phyloP scores from a whole-genome alignment of 148 eudicot genomes.

The Drosera capensis region DNA sequence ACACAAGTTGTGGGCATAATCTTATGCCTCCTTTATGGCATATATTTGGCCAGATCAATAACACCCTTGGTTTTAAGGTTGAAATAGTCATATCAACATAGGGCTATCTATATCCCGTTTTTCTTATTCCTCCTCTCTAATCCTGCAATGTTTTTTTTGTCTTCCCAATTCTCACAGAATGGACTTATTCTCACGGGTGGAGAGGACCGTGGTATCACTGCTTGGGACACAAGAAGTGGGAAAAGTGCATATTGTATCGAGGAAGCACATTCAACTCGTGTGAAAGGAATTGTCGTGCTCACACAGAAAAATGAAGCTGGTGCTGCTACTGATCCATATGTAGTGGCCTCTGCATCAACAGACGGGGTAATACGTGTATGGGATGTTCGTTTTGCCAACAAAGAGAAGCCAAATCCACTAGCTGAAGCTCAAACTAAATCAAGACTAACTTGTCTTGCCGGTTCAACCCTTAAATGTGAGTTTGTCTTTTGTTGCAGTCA shows the following conservation, averaged over 20 bases:
- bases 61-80: not conserved
- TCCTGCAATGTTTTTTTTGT: not conserved
- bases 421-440: slow-evolving; percentile 68
- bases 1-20: no score
- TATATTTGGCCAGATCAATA: no score
- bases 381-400: slow-evolving; percentile 51
- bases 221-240: slow-evolving; percentile 75
- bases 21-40: no score
- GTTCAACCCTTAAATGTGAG: slow-evolving; percentile 77
- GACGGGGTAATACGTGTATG: slow-evolving; percentile 88
- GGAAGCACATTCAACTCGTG: slow-evolving; percentile 75
- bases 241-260: slow-evolving; percentile 63
- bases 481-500: no score
- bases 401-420: slow-evolving; percentile 48
- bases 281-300: slow-evolving; percentile 84
- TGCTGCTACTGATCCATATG: slow-evolving; percentile 34
- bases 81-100: no score
- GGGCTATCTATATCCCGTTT: not conserved
- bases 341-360: slow-evolving; percentile 84
- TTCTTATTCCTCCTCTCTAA: not conserved
- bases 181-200: slow-evolving; percentile 78
- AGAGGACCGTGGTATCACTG: slow-evolving; percentile 66
- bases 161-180: slow-evolving; percentile 37
- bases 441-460: slow-evolving; percentile 91
- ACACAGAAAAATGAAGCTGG: slow-evolving; percentile 21